A percentile compares a stretch with the other conserved stretches of the same genome.
Conservation (phyloP, 2,329 filamentous ascomycete species). For the Sarocladium oryzae region DNA sequence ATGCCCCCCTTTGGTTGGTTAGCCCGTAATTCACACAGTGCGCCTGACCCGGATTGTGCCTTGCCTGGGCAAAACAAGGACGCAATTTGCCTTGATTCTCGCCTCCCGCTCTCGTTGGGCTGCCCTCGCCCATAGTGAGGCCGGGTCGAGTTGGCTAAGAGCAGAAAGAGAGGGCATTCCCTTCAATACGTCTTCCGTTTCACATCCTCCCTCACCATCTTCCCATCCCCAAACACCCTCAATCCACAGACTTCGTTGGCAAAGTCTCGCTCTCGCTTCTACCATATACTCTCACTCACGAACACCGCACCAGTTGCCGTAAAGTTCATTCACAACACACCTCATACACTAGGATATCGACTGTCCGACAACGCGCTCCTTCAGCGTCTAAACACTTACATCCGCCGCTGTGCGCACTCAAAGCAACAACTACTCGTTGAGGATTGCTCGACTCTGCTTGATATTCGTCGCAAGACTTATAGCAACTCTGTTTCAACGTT, state of each 20-base stretch:
- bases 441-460: background rate
- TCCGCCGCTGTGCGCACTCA: slow-evolving; percentile 4
- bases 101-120: background rate
- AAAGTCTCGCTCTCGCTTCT: slow-evolving; percentile 35
- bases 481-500: slow-evolving; percentile 1
- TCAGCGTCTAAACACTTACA: slow-evolving; percentile 11
- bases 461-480: background rate
- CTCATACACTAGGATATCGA: slow-evolving; percentile 20
- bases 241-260: slow-evolving; percentile 45
- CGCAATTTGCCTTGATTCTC: slow-evolving; percentile 7
- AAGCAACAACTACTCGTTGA: background rate
- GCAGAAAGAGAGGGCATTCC: background rate
- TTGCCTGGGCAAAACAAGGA: slow-evolving; percentile 3
- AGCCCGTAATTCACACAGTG: background rate
- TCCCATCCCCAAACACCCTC: slow-evolving; percentile 11
- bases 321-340: background rate
- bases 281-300: slow-evolving; percentile 14
- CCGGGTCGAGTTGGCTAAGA: no score
- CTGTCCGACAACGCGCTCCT: slow-evolving; percentile 16
- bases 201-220: slow-evolving; percentile 15
- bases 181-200: slow-evolving; percentile 13
- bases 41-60: background rate
- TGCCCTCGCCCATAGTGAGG: background rate
- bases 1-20: background rate
- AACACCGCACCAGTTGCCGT: slow-evolving; percentile 9